phyloP scores from a whole-genome alignment of 345 rosid genomes.

The Boechera divaricarpa region DNA sequence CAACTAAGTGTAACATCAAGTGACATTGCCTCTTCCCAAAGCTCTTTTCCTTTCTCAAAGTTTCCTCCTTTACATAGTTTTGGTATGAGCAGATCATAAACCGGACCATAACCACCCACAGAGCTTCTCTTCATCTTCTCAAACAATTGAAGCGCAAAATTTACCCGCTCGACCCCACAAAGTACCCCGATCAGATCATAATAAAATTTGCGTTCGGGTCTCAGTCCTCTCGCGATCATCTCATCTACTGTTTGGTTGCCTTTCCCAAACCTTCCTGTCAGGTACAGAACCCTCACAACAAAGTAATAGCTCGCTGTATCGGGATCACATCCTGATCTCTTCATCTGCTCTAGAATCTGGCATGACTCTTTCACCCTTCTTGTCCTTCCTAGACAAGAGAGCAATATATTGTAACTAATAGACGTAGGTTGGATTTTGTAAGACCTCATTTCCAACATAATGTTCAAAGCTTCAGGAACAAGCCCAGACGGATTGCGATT shows the following conservation, averaged over 20 bases:
- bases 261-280: conserved; percentile 82
- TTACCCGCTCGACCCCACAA: conserved; percentile 76
- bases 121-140: conserved; percentile 69
- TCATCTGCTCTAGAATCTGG: conserved; percentile 71
- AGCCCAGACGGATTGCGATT: conserved; percentile 77
- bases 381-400: conserved; percentile 73
- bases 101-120: conserved; percentile 66
- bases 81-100: conserved; percentile 75
- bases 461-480: conserved; percentile 82
- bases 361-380: conserved; percentile 84
- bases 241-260: conserved; percentile 77
- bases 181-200: conserved; percentile 79
- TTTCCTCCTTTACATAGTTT: conserved; percentile 83
- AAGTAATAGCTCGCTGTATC: conserved; percentile 84
- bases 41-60: conserved; percentile 72
- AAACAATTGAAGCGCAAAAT: conserved; percentile 70
- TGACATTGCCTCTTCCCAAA: conserved; percentile 75
- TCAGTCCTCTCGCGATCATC: conserved; percentile 66
- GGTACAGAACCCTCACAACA: conserved; percentile 71
- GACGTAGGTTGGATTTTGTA: conserved; percentile 61
- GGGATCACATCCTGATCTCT: conserved; percentile 59
- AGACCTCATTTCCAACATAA: conserved; percentile 88
- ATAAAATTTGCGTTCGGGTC: conserved; percentile 69
- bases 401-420: conserved; percentile 74
- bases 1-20: conserved; percentile 52